Conservation (phyloP, 1,139 yeast genomes). For the Suhomyces bokatorum region DNA sequence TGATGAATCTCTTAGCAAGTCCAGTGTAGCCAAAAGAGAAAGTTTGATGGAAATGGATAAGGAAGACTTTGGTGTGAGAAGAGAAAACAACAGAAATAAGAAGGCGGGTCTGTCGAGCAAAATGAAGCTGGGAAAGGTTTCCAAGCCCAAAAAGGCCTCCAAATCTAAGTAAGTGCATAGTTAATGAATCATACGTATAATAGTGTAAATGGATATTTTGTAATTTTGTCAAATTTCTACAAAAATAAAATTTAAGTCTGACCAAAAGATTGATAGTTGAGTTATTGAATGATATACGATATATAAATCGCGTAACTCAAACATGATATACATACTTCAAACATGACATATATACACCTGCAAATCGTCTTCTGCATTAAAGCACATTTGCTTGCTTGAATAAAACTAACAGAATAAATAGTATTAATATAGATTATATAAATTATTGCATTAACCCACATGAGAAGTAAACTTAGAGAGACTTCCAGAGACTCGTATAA, state of each 20-base stretch:
- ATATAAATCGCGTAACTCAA: too few species aligned
- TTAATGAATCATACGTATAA: neutral
- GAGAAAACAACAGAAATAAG: conserved; percentile 55
- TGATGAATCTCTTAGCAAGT: conserved; percentile 62
- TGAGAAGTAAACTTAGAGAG: neutral
- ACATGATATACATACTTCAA: too few species aligned
- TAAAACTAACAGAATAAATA: too few species aligned
- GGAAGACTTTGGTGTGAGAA: conserved; percentile 80
- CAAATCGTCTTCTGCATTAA: too few species aligned
- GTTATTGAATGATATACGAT: too few species aligned
- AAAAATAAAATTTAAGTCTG: too few species aligned
- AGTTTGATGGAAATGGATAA: conserved; percentile 91
- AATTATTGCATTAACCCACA: too few species aligned
- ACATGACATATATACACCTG: too few species aligned
- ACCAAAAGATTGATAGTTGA: too few species aligned
- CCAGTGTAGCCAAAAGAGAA: conserved; percentile 84
- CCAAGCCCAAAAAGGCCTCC: conserved; percentile 1
- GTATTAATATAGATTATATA: too few species aligned
- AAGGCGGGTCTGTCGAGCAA: conserved; percentile 15
- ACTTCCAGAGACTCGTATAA: neutral
- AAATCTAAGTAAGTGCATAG: conserved; percentile 1
- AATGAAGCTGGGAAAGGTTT: conserved; percentile 5
- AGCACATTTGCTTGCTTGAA: too few species aligned
- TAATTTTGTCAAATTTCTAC: too few species aligned
- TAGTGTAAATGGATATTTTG: neutral